Conservation (phyloP, 192 early-diverging fungal species). For the Rhizoclosmatium globosum region DNA sequence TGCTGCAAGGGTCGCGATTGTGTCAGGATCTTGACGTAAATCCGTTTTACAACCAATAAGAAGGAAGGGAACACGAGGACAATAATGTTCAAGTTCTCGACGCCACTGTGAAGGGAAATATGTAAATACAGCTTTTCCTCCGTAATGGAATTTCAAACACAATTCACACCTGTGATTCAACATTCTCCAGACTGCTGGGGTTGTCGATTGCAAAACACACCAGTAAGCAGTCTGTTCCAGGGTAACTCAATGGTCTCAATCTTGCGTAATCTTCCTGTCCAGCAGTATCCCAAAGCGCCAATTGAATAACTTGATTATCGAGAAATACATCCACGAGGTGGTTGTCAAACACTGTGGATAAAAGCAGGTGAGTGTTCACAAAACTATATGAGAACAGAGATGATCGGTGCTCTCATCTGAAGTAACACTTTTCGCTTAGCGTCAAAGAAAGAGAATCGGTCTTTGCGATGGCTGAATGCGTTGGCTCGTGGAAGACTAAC, state of each 20-base stretch:
- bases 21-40: slow-evolving; percentile 38
- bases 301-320: slow-evolving; percentile 51
- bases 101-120: slow-evolving; percentile 40
- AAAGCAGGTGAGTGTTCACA: slow-evolving; percentile 36
- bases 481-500: neutral
- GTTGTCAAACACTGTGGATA: slow-evolving; percentile 81
- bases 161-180: slow-evolving; percentile 17
- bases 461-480: neutral
- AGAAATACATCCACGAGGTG: slow-evolving; percentile 48
- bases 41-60: slow-evolving; percentile 51
- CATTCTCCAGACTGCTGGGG: slow-evolving; percentile 29
- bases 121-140: neutral
- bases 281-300: slow-evolving; percentile 96
- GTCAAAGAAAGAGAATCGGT: neutral
- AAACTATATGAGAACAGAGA: neutral
- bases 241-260: slow-evolving; percentile 90
- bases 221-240: slow-evolving; percentile 76
- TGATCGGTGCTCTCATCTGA: neutral
- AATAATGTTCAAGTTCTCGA: slow-evolving; percentile 44
- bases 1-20: slow-evolving; percentile 1
- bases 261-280: slow-evolving; percentile 98
- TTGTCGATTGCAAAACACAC: slow-evolving; percentile 80
- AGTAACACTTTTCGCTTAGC: neutral
- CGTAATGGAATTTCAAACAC: no score
- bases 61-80: slow-evolving; percentile 43